phyloP scores from a whole-genome alignment of 2,329 filamentous ascomycete species.

The Trematosphaeria pertusa region DNA sequence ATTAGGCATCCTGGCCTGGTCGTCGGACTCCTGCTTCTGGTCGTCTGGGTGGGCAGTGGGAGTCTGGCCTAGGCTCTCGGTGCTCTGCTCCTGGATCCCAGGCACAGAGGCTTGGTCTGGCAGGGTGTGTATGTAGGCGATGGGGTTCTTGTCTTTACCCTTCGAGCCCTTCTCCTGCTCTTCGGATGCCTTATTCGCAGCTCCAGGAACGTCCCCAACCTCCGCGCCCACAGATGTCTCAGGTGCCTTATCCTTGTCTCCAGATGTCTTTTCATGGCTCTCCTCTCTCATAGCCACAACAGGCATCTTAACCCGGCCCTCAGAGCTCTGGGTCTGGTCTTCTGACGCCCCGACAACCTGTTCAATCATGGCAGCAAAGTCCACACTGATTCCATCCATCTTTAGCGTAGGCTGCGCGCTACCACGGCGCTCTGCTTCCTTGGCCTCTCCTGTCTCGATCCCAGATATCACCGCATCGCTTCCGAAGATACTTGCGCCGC shows the following conservation, averaged over 20 bases:
- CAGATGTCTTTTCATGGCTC: not conserved
- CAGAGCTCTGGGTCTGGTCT: not conserved
- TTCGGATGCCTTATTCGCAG: too few relatives aligned
- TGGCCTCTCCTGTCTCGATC: conserved; percentile 13
- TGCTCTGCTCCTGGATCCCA: too few relatives aligned
- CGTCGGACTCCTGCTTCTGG: too few relatives aligned
- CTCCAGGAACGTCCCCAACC: too few relatives aligned
- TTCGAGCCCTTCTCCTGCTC: too few relatives aligned
- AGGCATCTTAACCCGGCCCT: not conserved
- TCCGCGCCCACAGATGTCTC: too few relatives aligned
- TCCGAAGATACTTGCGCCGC: conserved; percentile 41
- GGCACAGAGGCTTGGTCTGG: too few relatives aligned
- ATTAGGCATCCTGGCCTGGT: too few relatives aligned
- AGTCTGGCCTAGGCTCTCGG: too few relatives aligned
- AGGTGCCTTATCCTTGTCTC: not conserved
- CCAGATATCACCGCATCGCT: conserved; percentile 36
- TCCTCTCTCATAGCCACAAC: not conserved
- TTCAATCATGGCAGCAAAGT: conserved; percentile 47
- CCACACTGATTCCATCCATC: conserved; percentile 39
- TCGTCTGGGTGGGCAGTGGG: too few relatives aligned
- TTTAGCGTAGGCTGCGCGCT: conserved; percentile 25
- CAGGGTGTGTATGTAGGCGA: too few relatives aligned
- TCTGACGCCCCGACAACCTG: conserved; percentile 32
- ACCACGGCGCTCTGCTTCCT: conserved; percentile 6
- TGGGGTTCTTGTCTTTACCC: too few relatives aligned